A percentile compares a stretch with the other conserved stretches of the same genome.
Conservation (phyloP, 1,284 basidiomycete species). For the Irpex sp. region DNA sequence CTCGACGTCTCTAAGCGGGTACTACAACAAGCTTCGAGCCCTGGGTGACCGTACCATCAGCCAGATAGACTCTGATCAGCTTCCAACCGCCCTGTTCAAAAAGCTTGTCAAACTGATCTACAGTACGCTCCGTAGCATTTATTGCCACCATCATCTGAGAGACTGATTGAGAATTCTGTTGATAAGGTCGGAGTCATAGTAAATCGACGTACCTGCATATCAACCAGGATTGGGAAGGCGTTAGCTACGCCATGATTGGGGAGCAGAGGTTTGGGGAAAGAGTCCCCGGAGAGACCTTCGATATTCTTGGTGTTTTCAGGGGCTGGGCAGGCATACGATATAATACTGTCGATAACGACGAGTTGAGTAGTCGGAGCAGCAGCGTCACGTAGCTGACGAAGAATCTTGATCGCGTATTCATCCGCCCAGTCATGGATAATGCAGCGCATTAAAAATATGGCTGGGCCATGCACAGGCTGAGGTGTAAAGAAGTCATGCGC, state of each 20-base stretch:
- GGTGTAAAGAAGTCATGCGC: slow-evolving; percentile 28
- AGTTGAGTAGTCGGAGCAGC: slow-evolving; percentile 14
- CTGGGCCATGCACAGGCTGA: slow-evolving; percentile 24
- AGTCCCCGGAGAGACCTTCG: background rate
- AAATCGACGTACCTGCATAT: slow-evolving; percentile 1
- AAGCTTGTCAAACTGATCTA: slow-evolving; percentile 11
- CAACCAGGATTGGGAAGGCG: slow-evolving; percentile 5
- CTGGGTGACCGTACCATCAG: background rate
- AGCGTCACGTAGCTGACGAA: slow-evolving; percentile 20
- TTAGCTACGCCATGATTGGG: slow-evolving; percentile 6
- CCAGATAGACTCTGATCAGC: background rate
- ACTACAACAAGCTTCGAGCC: background rate
- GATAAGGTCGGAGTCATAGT: background rate
- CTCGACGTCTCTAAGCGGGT: background rate
- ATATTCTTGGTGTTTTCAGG: background rate
- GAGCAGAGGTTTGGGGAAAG: slow-evolving; percentile 8
- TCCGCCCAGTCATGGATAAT: slow-evolving; percentile 29
- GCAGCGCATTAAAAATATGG: slow-evolving; percentile 23
- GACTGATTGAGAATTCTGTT: background rate
- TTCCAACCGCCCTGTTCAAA: slow-evolving; percentile 14
- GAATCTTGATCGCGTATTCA: slow-evolving; percentile 17
- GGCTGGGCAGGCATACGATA: slow-evolving; percentile 7
- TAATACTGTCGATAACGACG: slow-evolving; percentile 11
- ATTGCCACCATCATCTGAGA: slow-evolving; percentile 7
- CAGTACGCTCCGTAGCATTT: slow-evolving; percentile 11